phyloP scores from a whole-genome alignment of 2,329 filamentous ascomycete genomes.

The Myriosclerotinia scirpicola region DNA sequence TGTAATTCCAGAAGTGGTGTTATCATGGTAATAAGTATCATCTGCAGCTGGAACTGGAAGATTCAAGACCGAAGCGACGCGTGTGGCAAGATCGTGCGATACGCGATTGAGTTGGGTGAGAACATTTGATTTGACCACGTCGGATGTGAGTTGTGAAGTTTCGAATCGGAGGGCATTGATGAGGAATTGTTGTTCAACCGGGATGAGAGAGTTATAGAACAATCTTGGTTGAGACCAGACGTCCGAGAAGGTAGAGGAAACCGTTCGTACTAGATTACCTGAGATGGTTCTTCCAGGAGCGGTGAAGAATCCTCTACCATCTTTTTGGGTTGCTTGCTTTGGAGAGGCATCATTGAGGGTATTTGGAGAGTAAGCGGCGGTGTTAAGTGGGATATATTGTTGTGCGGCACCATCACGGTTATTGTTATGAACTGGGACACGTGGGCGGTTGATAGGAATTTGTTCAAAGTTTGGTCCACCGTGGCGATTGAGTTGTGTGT shows the following conservation, averaged over 20 bases:
- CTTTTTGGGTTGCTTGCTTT: slow-evolving; percentile 62
- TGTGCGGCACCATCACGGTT: slow-evolving; percentile 72
- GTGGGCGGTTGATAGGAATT: slow-evolving; percentile 47
- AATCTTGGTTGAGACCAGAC: slow-evolving; percentile 71
- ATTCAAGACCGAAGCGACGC: slow-evolving; percentile 63
- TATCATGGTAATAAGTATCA: slow-evolving; percentile 65
- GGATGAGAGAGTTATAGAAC: slow-evolving; percentile 70
- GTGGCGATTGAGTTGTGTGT: slow-evolving; percentile 58
- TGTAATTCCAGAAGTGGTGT: slow-evolving; percentile 61
- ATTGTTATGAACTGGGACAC: slow-evolving; percentile 49
- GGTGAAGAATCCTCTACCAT: slow-evolving; percentile 69
- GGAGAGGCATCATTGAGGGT: slow-evolving; percentile 64
- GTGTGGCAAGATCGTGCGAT: slow-evolving; percentile 63
- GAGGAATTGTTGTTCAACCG: slow-evolving; percentile 67
- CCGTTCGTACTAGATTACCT: slow-evolving; percentile 56
- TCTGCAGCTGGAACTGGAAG: slow-evolving; percentile 59
- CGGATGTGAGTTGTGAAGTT: slow-evolving; percentile 57
- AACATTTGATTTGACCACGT: slow-evolving; percentile 62
- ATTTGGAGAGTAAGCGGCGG: slow-evolving; percentile 64
- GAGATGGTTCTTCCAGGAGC: slow-evolving; percentile 54
- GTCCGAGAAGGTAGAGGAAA: slow-evolving; percentile 66
- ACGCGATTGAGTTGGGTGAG: slow-evolving; percentile 68
- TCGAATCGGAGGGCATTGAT: slow-evolving; percentile 75
- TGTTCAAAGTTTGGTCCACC: slow-evolving; percentile 56
- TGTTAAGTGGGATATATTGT: slow-evolving; percentile 67